phyloP scores from a whole-genome alignment of 345 rosid genomes.

The Durio zibethinus region DNA sequence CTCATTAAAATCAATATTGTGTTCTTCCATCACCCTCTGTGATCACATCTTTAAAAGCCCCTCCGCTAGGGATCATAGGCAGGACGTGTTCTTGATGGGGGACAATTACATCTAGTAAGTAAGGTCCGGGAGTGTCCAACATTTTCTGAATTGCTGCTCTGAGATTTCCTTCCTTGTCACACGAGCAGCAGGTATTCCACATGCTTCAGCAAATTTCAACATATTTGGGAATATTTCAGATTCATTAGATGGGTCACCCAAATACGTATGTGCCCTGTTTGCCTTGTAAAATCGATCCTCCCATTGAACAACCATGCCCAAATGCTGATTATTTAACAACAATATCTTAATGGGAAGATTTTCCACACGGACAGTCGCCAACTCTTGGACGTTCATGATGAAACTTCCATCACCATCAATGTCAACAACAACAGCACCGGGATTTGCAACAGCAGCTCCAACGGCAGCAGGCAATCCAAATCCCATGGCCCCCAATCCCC shows the following conservation, averaged over 20 bases:
- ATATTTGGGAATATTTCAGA: slow-evolving; percentile 79
- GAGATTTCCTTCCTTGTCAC: slow-evolving; percentile 59
- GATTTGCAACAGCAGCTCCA: slow-evolving; percentile 96
- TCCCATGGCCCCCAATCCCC: slow-evolving; percentile 98
- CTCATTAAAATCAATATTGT: slow-evolving; percentile 27
- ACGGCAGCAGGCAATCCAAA: slow-evolving; percentile 96
- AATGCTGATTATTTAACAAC: slow-evolving; percentile 84
- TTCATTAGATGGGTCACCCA: slow-evolving; percentile 73
- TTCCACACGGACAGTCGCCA: slow-evolving; percentile 82
- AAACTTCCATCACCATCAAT: slow-evolving; percentile 99
- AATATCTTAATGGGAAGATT: slow-evolving; percentile 82
- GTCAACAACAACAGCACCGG: slow-evolving; percentile 76
- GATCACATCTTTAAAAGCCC: slow-evolving; percentile 81
- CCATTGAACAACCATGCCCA: slow-evolving; percentile 97
- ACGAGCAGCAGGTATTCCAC: slow-evolving; percentile 82
- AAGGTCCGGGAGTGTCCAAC: slow-evolving; percentile 93
- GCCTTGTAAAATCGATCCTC: slow-evolving; percentile 95
- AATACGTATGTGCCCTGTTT: slow-evolving; percentile 82
- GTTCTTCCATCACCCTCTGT: slow-evolving; percentile 91
- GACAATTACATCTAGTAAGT: slow-evolving; percentile 81
- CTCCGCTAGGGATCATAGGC: slow-evolving; percentile 97
- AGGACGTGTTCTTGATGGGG: slow-evolving; percentile 97
- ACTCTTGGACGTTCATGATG: slow-evolving; percentile 90
- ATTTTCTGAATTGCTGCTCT: slow-evolving; percentile 74
- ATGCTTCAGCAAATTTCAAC: slow-evolving; percentile 82